Percentiles rank a stretch among this genome's conserved stretches.
Evolutionary conservation across 208 protist species (phyloP).

Genomic region (Naegleria fowleri): DNA sequence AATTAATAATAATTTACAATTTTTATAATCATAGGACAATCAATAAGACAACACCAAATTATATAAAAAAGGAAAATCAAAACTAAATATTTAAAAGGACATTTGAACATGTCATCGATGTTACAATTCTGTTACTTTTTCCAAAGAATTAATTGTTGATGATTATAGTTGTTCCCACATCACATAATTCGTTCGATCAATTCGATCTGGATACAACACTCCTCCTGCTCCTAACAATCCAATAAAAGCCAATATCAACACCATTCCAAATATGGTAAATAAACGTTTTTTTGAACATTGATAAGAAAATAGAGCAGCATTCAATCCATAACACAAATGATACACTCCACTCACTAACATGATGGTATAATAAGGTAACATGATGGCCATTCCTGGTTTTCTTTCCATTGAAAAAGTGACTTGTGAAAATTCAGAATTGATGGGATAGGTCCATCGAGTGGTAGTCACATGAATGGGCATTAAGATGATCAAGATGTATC

Average conservation of each 20-base stretch:
- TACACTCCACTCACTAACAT: neutral
- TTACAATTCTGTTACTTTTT: no score
- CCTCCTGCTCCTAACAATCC: neutral
- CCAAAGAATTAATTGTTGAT: no score
- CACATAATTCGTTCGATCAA: neutral
- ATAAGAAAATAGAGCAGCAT: neutral
- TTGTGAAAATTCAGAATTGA: neutral
- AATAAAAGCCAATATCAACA: neutral
- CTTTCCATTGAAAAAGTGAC: neutral
- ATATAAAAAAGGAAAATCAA: no score
- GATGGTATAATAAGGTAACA: neutral
- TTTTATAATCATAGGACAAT: no score
- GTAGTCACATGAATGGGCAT: neutral
- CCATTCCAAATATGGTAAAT: neutral
- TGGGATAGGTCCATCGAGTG: neutral
- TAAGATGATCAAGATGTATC: neutral
- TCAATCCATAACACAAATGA: neutral
- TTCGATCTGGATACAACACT: neutral
- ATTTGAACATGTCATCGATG: no score
- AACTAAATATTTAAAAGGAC: no score
- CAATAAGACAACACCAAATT: no score
- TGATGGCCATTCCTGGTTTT: neutral
- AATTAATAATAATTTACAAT: no score
- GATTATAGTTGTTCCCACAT: neutral
- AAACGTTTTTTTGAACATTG: neutral